Evolutionary conservation across 495 filamentous ascomycete species (phyloP).

Genomic region (Penicillium arizonense): DNA sequence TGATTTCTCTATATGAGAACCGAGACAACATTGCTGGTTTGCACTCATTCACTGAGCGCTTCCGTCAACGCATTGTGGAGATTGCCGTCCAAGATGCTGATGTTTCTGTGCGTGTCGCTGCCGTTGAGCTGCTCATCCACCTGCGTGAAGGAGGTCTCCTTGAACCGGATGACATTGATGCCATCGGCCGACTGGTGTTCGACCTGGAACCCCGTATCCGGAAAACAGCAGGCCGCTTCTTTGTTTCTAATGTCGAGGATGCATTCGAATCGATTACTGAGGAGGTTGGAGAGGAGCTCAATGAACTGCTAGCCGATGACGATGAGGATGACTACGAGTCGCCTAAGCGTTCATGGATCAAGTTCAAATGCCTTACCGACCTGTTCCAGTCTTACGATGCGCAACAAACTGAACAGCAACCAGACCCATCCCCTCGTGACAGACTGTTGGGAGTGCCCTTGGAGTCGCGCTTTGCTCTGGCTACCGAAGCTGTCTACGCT

Average conservation of each 20-base stretch:
- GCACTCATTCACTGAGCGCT: conserved; percentile 85
- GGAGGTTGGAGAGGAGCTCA: conserved; percentile 79
- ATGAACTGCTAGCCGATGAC: conserved; percentile 60
- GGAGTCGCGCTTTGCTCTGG: conserved; percentile 81
- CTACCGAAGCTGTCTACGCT: conserved; percentile 80
- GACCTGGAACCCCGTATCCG: conserved; percentile 81
- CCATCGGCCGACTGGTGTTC: conserved; percentile 79
- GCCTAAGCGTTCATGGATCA: conserved; percentile 81
- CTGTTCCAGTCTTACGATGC: conserved; percentile 76
- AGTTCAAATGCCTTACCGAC: conserved; percentile 84
- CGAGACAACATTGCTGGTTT: conserved; percentile 74
- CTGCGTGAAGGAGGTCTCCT: conserved; percentile 82
- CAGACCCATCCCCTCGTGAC: conserved; percentile 29
- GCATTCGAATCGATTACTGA: conserved; percentile 76
- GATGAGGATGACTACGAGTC: conserved; percentile 70
- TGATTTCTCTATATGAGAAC: conserved; percentile 71
- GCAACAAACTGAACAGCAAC: conserved; percentile 46
- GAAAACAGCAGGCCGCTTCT: conserved; percentile 85
- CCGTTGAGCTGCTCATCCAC: conserved; percentile 76
- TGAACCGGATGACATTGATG: conserved; percentile 86
- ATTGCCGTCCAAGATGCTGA: conserved; percentile 86
- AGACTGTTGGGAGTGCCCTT: conserved; percentile 42
- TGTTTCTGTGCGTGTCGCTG: conserved; percentile 67
- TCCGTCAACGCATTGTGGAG: conserved; percentile 83
- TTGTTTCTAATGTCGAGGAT: conserved; percentile 80